Evolutionary conservation across 2,329 filamentous ascomycete species (phyloP).

Genomic region (Penicillium concentricum): DNA sequence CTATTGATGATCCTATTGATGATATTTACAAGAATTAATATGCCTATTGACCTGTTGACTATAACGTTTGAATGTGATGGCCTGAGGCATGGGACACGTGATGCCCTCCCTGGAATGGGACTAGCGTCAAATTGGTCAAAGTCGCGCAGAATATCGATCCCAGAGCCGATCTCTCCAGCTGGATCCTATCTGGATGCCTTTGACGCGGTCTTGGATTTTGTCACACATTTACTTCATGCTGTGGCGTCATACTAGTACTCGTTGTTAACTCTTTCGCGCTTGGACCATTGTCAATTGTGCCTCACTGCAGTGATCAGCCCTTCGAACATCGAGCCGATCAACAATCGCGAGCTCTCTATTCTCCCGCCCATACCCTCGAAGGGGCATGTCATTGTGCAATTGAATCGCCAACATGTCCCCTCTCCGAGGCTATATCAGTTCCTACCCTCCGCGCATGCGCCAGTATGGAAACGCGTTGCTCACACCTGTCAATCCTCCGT

Average conservation of each 20-base stretch:
- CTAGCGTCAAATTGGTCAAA: slow-evolving; percentile 31
- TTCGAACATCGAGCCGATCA: slow-evolving; percentile 18
- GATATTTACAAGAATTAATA: background rate
- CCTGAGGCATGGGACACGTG: slow-evolving; percentile 28
- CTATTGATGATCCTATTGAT: background rate
- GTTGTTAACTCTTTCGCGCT: background rate
- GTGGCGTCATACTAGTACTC: background rate
- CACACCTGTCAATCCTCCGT: slow-evolving; percentile 74
- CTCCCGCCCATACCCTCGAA: slow-evolving; percentile 20
- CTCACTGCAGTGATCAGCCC: slow-evolving; percentile 14
- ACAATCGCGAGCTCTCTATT: slow-evolving; percentile 23
- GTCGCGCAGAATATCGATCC: slow-evolving; percentile 26
- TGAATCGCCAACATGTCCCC: slow-evolving; percentile 50
- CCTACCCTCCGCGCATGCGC: slow-evolving; percentile 86
- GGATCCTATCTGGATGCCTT: slow-evolving; percentile 4
- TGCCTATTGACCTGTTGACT: background rate
- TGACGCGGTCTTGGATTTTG: background rate
- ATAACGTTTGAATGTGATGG: background rate
- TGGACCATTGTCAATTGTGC: background rate
- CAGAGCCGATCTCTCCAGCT: slow-evolving; percentile 2
- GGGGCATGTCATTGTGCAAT: slow-evolving; percentile 38
- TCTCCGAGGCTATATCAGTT: slow-evolving; percentile 86
- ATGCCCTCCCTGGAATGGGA: slow-evolving; percentile 21
- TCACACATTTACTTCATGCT: background rate
- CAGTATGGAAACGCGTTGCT: slow-evolving; percentile 89